Conservation (phyloP, 371 early-diverging fungal species). For the Nematocida ausubeli region DNA sequence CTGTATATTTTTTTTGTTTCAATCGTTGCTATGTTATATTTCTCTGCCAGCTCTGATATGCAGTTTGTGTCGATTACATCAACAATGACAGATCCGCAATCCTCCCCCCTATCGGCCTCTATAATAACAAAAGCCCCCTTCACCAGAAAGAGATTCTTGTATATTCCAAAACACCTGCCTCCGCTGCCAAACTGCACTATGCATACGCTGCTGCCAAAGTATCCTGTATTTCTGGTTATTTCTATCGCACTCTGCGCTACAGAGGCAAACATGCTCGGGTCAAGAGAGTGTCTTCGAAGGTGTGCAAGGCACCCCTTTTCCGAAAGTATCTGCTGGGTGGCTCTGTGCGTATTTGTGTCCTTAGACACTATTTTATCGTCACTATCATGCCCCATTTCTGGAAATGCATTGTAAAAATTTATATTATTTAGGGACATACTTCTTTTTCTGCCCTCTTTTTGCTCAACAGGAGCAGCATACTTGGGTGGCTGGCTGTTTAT, state of each 20-base stretch:
- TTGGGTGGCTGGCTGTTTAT: conserved; percentile 2
- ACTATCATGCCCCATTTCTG: not conserved
- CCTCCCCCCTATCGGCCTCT: conserved; percentile 68
- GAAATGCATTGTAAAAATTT: not conserved
- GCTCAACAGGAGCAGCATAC: not conserved
- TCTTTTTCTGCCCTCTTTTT: conserved; percentile 36
- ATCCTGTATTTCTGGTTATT: not conserved
- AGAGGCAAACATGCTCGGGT: conserved; percentile 26
- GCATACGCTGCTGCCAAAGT: conserved; percentile 42
- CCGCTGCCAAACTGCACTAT: conserved; percentile 66
- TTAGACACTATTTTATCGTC: not conserved
- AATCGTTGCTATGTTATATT: conserved; percentile 57
- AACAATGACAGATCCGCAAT: conserved; percentile 62
- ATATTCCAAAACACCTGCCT: conserved; percentile 56
- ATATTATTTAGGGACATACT: conserved; percentile 43
- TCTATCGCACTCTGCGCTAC: not conserved
- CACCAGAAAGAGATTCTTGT: conserved; percentile 16
- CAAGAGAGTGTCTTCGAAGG: conserved; percentile 37
- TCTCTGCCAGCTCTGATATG: conserved; percentile 49
- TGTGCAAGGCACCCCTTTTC: conserved; percentile 29
- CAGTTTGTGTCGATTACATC: conserved; percentile 46
- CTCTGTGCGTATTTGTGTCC: not conserved
- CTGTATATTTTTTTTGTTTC: conserved; percentile 65
- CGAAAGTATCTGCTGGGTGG: not conserved
- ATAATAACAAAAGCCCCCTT: conserved; percentile 65